Conservation (phyloP, 129 eudicot genomes). For the Dittrichia graveolens region DNA sequence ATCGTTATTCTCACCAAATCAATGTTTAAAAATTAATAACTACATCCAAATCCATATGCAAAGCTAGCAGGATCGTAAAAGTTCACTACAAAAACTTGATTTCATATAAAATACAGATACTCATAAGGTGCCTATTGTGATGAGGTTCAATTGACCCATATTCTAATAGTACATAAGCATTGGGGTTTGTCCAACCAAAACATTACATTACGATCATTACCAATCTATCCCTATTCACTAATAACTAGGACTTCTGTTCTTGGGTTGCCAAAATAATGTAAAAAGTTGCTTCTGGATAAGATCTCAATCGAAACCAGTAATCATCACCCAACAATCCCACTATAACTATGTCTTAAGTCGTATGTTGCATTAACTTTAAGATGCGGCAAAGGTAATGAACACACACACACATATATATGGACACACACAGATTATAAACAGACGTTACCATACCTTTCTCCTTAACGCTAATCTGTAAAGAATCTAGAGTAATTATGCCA, state of each 20-base stretch:
- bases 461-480: conserved; percentile 68
- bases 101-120: not conserved
- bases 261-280: not conserved
- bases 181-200: not conserved
- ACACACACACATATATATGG: not conserved
- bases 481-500: conserved; percentile 91
- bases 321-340: not conserved
- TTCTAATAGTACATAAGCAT: not conserved
- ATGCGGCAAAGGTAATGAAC: conserved; percentile 4
- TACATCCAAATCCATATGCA: not conserved
- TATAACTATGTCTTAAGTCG: not conserved
- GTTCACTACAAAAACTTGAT: not conserved
- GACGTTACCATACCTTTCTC: conserved; percentile 68
- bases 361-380: not conserved
- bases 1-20: not conserved
- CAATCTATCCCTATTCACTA: not conserved
- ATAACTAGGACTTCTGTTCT: not conserved
- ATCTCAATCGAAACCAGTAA: conserved; percentile 12
- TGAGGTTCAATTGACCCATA: not conserved
- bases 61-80: not conserved
- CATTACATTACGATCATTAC: not conserved
- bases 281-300: not conserved
- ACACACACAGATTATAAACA: not conserved
- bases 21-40: not conserved
- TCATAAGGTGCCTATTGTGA: not conserved